Evolutionary conservation across 352 stramenopile genomes (phyloP).

Genomic region (Globisporangium mamillatum): DNA sequence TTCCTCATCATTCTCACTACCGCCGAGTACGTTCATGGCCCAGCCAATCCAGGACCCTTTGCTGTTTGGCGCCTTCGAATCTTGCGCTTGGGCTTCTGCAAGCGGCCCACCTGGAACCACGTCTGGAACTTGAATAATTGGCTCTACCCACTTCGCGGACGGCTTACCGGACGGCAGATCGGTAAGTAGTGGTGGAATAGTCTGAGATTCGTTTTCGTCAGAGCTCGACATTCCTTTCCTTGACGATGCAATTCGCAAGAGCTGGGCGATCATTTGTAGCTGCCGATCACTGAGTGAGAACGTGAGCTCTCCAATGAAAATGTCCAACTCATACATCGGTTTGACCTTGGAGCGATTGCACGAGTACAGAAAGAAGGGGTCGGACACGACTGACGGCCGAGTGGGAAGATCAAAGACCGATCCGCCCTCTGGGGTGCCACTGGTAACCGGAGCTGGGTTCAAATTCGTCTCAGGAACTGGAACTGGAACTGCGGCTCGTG

Average conservation of each 20-base stretch:
- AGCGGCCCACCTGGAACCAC: background rate
- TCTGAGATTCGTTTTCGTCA: background rate
- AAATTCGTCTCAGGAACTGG: conserved; percentile 1
- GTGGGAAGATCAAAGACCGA: conserved; percentile 23
- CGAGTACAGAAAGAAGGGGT: conserved; percentile 74
- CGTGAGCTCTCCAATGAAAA: conserved; percentile 64
- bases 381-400: conserved; percentile 44
- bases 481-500: conserved; percentile 18
- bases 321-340: conserved; percentile 62
- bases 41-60: conserved; percentile 61
- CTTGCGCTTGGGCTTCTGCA: background rate
- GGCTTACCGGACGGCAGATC: background rate
- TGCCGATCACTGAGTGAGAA: conserved; percentile 85
- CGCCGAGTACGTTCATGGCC: conserved; percentile 62
- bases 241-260: conserved; percentile 40
- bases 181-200: background rate
- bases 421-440: background rate
- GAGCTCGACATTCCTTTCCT: conserved; percentile 26
- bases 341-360: conserved; percentile 36
- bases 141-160: background rate
- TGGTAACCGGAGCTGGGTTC: background rate
- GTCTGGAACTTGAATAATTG: background rate
- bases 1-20: conserved; percentile 49
- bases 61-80: background rate
- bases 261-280: conserved; percentile 74